A percentile compares a stretch with the other conserved stretches of the same genome.
Conservation (phyloP, 192 early-diverging fungal genomes). For the Coemansia sp. region DNA sequence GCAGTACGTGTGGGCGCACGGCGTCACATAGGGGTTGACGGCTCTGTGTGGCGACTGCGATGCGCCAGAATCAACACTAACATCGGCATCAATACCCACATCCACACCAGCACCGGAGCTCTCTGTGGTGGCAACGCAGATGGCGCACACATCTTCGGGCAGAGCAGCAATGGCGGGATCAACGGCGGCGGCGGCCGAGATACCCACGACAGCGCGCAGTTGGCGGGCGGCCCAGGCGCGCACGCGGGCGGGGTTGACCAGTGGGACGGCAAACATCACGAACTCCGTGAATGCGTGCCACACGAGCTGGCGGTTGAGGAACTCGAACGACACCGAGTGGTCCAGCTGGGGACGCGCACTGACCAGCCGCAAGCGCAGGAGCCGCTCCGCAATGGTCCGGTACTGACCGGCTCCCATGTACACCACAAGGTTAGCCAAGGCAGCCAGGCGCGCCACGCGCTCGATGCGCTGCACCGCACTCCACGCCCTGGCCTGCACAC, state of each 20-base stretch:
- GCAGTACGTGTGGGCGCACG: slow-evolving; percentile 86
- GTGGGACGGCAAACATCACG: slow-evolving; percentile 79
- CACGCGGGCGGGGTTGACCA: slow-evolving; percentile 64
- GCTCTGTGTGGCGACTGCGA: slow-evolving; percentile 6
- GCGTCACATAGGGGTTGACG: slow-evolving; percentile 71
- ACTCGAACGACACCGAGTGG: slow-evolving; percentile 86
- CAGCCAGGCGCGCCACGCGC: slow-evolving; percentile 59
- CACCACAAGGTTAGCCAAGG: slow-evolving; percentile 78
- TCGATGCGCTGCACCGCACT: slow-evolving; percentile 63
- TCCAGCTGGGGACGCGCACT: slow-evolving; percentile 72
- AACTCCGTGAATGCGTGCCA: slow-evolving; percentile 95
- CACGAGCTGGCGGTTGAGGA: slow-evolving; percentile 90
- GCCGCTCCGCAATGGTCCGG: slow-evolving; percentile 72
- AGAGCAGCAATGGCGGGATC: slow-evolving; percentile 51
- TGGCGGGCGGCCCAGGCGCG: slow-evolving; percentile 40
- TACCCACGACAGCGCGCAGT: slow-evolving; percentile 26
- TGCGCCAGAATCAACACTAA: slow-evolving; percentile 26
- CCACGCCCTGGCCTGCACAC: slow-evolving; percentile 57
- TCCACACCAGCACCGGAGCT: not conserved
- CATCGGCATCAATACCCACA: not conserved
- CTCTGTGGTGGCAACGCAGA: slow-evolving; percentile 57
- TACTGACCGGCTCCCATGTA: slow-evolving; percentile 88
- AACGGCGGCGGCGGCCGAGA: slow-evolving; percentile 53
- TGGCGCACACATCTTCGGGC: slow-evolving; percentile 72
- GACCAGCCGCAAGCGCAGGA: slow-evolving; percentile 82